Base-by-base conservation (phyloP, 441 rosid species). In the Eruca vesicaria region DNA sequence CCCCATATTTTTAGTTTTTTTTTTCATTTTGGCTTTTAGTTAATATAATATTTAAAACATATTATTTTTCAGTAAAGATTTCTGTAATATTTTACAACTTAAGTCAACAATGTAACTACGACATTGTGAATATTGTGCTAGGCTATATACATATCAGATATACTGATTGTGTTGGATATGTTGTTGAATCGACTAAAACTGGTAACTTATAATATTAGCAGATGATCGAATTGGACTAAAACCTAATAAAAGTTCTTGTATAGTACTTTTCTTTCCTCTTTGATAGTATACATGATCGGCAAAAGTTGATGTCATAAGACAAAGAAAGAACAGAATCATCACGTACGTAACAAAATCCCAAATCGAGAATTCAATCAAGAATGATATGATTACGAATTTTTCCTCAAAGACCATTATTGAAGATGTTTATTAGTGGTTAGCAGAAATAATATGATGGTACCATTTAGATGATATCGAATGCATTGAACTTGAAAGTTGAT, bases 11-110 rank as follows among this genome's bases (percentile, higher is more conserved):
- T 72, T 8, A 9, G 33, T 28, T 63, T 26, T 41, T 41, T 36
- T 41, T 41, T 38, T 64, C 81, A 58, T 80, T 85, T 84, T 63
- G 67, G 63, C 71, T 36, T 71, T 56, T 70, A 43, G 61, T 69
- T 73, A 64, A 79, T 75, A 28, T 20, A 69, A 20, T 41, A 61
- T 28, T 58, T 38, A 29, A 53, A 20, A 29, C 18, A 41, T 14
- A 18, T n/a, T 60, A 18, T 48, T 61, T 68, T 68, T 56, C 32
- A 45, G 19, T 45, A 45, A 45, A 23, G 33, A 7, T 50, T 62
- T 63, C 6, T 43, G 31, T 57, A 69, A 23, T 15, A 55, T 70
- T 35, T 32, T 26, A 19, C 38, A 57, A 41, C 57, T 38, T 45
- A 45, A 15, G 26, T 18, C 20, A 14, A 18, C 50, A 35, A 19